Conservation (phyloP, 2,329 filamentous ascomycete species). For the Cladophialophora immunda region DNA sequence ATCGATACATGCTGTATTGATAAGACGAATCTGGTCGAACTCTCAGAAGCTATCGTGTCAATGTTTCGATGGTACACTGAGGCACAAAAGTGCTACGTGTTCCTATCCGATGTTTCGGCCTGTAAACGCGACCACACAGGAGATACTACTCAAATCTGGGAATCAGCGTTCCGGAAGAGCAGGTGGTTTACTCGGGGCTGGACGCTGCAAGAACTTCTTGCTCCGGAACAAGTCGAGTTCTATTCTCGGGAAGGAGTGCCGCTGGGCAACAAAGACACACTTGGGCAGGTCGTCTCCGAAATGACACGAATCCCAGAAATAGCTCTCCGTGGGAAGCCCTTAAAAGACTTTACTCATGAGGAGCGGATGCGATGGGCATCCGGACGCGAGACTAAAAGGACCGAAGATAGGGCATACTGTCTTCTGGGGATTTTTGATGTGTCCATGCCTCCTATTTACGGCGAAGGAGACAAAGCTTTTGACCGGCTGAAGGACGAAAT, state of each 20-base stretch:
- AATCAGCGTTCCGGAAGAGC: constrained; percentile 18
- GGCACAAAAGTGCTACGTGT: constrained; percentile 34
- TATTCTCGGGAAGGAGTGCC: constrained; percentile 37
- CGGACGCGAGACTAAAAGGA: constrained; percentile 36
- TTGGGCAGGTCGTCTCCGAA: constrained; percentile 39
- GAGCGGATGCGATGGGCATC: constrained; percentile 42
- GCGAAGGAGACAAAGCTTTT: constrained; percentile 29
- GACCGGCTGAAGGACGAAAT: constrained; percentile 31
- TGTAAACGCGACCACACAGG: constrained; percentile 17
- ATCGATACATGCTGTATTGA: constrained; percentile 43
- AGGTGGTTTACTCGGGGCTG: not conserved
- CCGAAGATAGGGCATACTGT: constrained; percentile 42
- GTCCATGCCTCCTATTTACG: constrained; percentile 39
- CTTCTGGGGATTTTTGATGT: constrained; percentile 41
- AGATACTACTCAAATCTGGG: constrained; percentile 28
- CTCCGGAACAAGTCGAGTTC: constrained; percentile 43
- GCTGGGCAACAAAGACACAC: constrained; percentile 42
- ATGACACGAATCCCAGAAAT: constrained; percentile 39
- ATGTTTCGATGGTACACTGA: constrained; percentile 42
- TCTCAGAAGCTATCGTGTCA: constrained; percentile 37
- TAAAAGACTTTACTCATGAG: constrained; percentile 37
- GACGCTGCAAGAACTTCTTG: constrained; percentile 38
- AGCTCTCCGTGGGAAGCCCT: constrained; percentile 33
- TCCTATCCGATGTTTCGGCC: constrained; percentile 32
- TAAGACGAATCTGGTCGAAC: constrained; percentile 35